phyloP scores from a whole-genome alignment of 2,329 filamentous ascomycete species.

The Colletotrichum chrysophilum region DNA sequence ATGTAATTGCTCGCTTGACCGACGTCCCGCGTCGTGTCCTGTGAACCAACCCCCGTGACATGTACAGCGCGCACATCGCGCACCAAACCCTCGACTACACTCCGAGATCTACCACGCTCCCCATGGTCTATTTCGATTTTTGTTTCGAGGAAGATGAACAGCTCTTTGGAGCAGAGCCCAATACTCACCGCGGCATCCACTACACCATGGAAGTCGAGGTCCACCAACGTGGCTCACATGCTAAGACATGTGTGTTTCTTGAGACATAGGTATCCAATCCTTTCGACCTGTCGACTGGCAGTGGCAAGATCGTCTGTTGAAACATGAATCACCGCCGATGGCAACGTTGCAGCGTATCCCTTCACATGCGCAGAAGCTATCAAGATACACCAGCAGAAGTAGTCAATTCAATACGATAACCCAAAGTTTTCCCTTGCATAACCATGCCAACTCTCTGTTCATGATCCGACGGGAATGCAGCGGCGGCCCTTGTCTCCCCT shows the following conservation, averaged over 20 bases:
- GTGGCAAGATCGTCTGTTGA: neutral
- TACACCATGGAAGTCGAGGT: constrained; percentile 1
- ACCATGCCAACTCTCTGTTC: neutral
- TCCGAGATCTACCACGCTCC: constrained; percentile 2
- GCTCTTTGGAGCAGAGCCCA: neutral
- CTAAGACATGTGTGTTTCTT: neutral
- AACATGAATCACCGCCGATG: neutral
- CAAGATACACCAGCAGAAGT: neutral
- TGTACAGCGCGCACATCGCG: neutral
- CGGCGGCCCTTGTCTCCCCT: neutral
- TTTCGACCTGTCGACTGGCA: neutral
- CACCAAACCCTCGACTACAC: constrained; percentile 6
- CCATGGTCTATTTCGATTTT: constrained; percentile 12
- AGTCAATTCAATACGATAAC: neutral
- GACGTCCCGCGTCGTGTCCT: neutral
- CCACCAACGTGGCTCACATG: neutral
- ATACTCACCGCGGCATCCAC: constrained; percentile 7
- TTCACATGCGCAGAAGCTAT: neutral
- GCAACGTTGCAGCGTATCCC: neutral
- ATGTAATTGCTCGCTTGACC: constrained; percentile 16
- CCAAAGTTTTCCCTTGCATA: neutral
- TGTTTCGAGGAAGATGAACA: constrained; percentile 5
- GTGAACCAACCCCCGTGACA: neutral
- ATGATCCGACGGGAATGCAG: neutral
- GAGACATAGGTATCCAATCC: neutral